Base-by-base conservation (phyloP, 2,329 filamentous ascomycete species). In the Cercospora sp. region DNA sequence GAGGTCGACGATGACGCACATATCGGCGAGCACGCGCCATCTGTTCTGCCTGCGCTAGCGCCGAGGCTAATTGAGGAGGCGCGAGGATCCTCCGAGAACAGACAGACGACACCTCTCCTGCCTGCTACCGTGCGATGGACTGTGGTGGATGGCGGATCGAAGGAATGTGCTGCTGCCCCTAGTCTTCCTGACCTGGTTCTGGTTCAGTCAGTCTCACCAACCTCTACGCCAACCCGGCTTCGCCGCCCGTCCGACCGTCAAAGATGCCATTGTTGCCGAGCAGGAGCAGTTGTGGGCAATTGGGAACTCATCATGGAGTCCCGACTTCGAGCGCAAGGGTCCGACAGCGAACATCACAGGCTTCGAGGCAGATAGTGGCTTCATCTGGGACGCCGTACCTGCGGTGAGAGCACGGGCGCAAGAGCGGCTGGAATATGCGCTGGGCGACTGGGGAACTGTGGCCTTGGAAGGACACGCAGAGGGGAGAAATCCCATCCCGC, bases 361-460 rank as follows among this genome's bases (percentile, higher is more conserved):
- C 0, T 89, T 96, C 69, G 87, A 91, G 60, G 82, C 88, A 58
- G 85, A 88, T 21, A 91, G 97, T 80, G 88, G 86, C 4, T 92
- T 91, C 79, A 90, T 88, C 1, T 97, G 94, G 94, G 86, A 89
- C 37, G 85, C 93, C 66, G 82, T 97, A 24, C 82, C 83, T 0
- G 80, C 83, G 1, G 92, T 94, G 67, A 88, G 87, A 76, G 81
- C 89, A 68, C 86, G 87, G 71, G 91, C 89, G 65, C 82, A 86
- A 65, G 83, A 89, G 72, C 89, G 85, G 70, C 76, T 85, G 21
- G 75, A 75, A 61, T 76, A 79, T 64, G 74, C 80, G 45, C 71
- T 84, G 26, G 81, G 82, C 21, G 77, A 80, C 21, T 73, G 74
- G 63, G 73, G 73, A 10, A 63, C 68, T 43, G 74, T 73, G 26